Evolutionary conservation across 2,329 filamentous ascomycete species (phyloP).

Genomic region (Lasiodiplodia theobromae): DNA sequence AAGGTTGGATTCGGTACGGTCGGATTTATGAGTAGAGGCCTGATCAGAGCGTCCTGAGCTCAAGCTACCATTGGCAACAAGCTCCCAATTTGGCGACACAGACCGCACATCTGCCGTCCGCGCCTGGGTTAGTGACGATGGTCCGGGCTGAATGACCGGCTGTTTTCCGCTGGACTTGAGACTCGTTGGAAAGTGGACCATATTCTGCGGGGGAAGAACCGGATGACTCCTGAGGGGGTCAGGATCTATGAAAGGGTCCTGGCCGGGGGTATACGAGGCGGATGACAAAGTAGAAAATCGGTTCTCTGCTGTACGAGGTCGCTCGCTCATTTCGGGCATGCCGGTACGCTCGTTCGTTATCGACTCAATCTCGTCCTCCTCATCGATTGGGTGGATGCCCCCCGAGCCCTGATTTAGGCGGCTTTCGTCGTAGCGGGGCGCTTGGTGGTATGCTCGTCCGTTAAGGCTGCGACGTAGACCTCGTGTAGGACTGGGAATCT

Average conservation of each 20-base stretch:
- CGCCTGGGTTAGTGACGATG: constrained; percentile 37
- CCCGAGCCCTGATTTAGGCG: constrained; percentile 59
- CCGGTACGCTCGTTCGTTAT: constrained; percentile 33
- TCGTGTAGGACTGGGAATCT: constrained; percentile 57
- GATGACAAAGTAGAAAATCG: constrained; percentile 37
- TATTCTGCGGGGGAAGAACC: constrained; percentile 16
- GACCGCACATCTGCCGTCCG: constrained; percentile 25
- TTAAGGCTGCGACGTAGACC: constrained; percentile 52
- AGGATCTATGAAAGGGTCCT: constrained; percentile 53
- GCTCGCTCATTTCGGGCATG: constrained; percentile 39
- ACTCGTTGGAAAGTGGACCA: constrained; percentile 28
- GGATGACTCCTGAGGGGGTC: constrained; percentile 45
- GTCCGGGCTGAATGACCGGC: constrained; percentile 31
- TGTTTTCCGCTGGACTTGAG: constrained; percentile 9
- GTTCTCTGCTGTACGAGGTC: constrained; percentile 32
- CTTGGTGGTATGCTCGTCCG: constrained; percentile 45
- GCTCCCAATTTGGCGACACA: constrained; percentile 24
- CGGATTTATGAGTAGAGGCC: constrained; percentile 58
- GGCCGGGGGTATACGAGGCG: constrained; percentile 36
- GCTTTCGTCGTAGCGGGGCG: constrained; percentile 55
- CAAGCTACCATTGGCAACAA: constrained; percentile 3
- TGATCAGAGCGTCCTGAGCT: constrained; percentile 39
- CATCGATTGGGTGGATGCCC: constrained; percentile 69
- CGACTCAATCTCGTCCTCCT: constrained; percentile 66
- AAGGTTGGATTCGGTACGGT: constrained; percentile 63